phyloP scores from a whole-genome alignment of 345 rosid species.

The Erodium maritimum region DNA sequence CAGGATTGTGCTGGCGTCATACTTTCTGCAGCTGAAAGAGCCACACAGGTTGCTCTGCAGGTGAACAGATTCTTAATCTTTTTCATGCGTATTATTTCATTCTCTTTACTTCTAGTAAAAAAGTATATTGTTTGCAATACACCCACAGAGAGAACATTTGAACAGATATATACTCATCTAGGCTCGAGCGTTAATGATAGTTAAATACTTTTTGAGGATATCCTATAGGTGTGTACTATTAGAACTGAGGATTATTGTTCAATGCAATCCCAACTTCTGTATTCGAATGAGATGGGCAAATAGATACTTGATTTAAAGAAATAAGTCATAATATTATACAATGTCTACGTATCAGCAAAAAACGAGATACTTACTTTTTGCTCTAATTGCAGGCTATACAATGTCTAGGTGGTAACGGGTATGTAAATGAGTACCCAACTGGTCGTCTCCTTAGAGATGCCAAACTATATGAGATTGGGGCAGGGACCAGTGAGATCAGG shows the following conservation, averaged over 20 bases:
- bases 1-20: slow-evolving; percentile 96
- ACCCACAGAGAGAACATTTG: no score
- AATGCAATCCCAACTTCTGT: no score
- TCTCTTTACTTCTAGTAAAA: no score
- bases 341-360: no score
- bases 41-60: slow-evolving; percentile 95
- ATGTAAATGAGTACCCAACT: slow-evolving; percentile 74
- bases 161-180: no score
- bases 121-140: no score
- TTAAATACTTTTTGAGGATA: no score
- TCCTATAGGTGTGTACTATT: no score
- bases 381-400: slow-evolving; percentile 70
- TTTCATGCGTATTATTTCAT: neutral
- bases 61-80: slow-evolving; percentile 21
- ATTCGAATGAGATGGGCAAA: no score
- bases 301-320: neutral
- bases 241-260: no score
- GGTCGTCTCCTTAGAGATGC: slow-evolving; percentile 94
- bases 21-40: slow-evolving; percentile 90
- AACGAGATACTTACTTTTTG: neutral
- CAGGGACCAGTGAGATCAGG: slow-evolving; percentile 95
- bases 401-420: slow-evolving; percentile 93
- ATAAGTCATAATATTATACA: no score
- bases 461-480: slow-evolving; percentile 86
- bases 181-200: no score